Conservation (phyloP, 2,329 filamentous ascomycete genomes). For the Ceratocystiopsis brevicomis region DNA sequence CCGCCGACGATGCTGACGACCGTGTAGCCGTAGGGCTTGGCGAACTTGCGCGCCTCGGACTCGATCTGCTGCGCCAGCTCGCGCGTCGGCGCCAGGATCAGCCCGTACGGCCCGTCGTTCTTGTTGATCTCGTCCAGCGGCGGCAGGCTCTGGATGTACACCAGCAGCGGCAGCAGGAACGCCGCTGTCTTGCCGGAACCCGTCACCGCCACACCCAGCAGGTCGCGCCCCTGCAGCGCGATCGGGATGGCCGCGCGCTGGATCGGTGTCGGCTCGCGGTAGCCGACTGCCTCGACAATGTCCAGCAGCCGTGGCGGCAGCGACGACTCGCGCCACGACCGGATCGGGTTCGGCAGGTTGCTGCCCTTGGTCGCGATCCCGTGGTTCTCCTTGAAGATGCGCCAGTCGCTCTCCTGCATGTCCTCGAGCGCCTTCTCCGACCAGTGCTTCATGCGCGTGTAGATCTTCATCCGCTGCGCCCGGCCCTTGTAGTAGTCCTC, state of each 20-base stretch:
- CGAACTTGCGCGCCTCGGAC: slow-evolving; percentile 81
- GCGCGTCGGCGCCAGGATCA: slow-evolving; percentile 89
- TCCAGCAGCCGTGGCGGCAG: slow-evolving; percentile 62
- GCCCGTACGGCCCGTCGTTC: slow-evolving; percentile 91
- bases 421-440: slow-evolving; percentile 79
- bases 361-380: slow-evolving; percentile 91
- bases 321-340: slow-evolving; percentile 71
- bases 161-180: slow-evolving; percentile 77
- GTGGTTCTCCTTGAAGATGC: slow-evolving; percentile 98
- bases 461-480: slow-evolving; percentile 53
- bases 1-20: slow-evolving; percentile 97
- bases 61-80: slow-evolving; percentile 97
- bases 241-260: slow-evolving; percentile 93
- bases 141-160: slow-evolving; percentile 85
- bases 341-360: slow-evolving; percentile 86
- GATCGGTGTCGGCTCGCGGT: slow-evolving; percentile 78
- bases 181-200: slow-evolving; percentile 97
- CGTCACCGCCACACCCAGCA: slow-evolving; percentile 96
- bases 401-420: slow-evolving; percentile 96
- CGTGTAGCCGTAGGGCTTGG: slow-evolving; percentile 73
- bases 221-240: slow-evolving; percentile 73
- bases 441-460: slow-evolving; percentile 73
- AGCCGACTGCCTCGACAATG: slow-evolving; percentile 70
- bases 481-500: slow-evolving; percentile 67
- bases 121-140: slow-evolving; percentile 70